Conservation (phyloP, 2,329 filamentous ascomycete genomes). For the Diaporthe nobilis region DNA sequence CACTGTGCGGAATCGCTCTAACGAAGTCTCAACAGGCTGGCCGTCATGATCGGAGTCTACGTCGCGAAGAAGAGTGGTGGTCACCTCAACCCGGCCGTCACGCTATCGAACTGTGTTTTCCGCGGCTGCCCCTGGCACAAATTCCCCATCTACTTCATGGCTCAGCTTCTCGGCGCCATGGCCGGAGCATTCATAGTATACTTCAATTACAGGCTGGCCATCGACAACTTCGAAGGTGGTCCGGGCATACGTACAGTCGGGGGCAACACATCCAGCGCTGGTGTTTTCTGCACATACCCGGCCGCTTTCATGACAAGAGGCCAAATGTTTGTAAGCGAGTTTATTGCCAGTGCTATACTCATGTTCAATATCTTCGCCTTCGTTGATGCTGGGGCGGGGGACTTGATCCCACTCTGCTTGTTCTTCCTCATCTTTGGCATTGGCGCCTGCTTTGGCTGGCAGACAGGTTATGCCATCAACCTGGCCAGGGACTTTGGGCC, state of each 20-base stretch:
- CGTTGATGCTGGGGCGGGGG: constrained; percentile 72
- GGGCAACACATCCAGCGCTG: constrained; percentile 72
- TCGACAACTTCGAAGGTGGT: constrained; percentile 74
- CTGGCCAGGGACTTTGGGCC: constrained; percentile 81
- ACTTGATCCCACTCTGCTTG: constrained; percentile 71
- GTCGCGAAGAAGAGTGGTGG: constrained; percentile 75
- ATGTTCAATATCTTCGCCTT: constrained; percentile 82
- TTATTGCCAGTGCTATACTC: constrained; percentile 75
- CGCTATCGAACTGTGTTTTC: constrained; percentile 77
- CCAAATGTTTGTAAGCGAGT: constrained; percentile 80
- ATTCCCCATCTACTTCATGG: constrained; percentile 76
- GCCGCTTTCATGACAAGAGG: constrained; percentile 75
- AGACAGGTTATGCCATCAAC: constrained; percentile 84
- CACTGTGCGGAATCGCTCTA: neutral
- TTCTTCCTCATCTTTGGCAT: constrained; percentile 83
- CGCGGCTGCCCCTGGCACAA: constrained; percentile 78
- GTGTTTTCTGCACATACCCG: constrained; percentile 82
- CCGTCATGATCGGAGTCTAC: constrained; percentile 79
- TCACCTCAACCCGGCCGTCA: constrained; percentile 80
- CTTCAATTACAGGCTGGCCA: constrained; percentile 74
- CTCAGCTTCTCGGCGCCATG: constrained; percentile 78
- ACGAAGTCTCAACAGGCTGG: constrained; percentile 59
- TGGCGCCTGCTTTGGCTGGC: constrained; percentile 81
- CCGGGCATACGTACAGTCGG: constrained; percentile 72
- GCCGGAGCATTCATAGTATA: constrained; percentile 72